These are phyloP conservation scores for Zopfia rhizophila DNA, from an alignment of 2,329 filamentous ascomycete species.

Conservation along the genomic window DNA sequence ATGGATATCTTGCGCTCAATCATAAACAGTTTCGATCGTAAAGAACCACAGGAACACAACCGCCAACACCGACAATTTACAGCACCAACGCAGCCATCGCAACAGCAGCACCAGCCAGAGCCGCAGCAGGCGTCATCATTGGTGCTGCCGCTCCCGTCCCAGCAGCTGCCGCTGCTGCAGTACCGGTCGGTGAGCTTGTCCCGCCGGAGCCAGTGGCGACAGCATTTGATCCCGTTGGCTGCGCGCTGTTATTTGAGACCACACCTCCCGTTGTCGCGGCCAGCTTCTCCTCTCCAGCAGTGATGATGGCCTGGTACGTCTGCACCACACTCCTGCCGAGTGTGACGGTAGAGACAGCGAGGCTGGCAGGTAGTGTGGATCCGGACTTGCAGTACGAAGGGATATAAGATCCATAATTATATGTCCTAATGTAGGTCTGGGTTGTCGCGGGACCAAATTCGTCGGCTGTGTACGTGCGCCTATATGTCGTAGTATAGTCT, in stretches of 20 bases:
- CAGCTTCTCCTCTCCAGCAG: constrained; percentile 39
- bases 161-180: constrained; percentile 1
- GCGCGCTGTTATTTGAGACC: too few species aligned
- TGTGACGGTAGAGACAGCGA: constrained; percentile 18
- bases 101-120: constrained; percentile 40
- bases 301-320: constrained; percentile 37
- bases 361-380: constrained; percentile 16
- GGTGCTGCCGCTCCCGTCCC: constrained; percentile 31
- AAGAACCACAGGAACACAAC: too few species aligned
- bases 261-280: constrained; percentile 33
- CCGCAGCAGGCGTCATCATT: constrained; percentile 32
- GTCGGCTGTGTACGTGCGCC: constrained; percentile 12
- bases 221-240: too few species aligned
- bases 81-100: constrained; percentile 37
- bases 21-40: too few species aligned
- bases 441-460: constrained; percentile 6
- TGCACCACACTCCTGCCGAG: constrained; percentile 24
- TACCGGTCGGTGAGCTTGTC: constrained; percentile 6
- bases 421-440: constrained; percentile 11
- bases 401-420: constrained; percentile 4
- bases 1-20: too few species aligned
- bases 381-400: constrained; percentile 18
- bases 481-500: constrained; percentile 1
- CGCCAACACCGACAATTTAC: constrained; percentile 12
- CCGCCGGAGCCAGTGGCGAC: constrained; percentile 27